Percentiles rank a stretch among this genome's conserved stretches.
These are phyloP conservation scores for Castanea mollissima DNA, from an alignment of 306 rosid species.

Conservation along the genomic window DNA sequence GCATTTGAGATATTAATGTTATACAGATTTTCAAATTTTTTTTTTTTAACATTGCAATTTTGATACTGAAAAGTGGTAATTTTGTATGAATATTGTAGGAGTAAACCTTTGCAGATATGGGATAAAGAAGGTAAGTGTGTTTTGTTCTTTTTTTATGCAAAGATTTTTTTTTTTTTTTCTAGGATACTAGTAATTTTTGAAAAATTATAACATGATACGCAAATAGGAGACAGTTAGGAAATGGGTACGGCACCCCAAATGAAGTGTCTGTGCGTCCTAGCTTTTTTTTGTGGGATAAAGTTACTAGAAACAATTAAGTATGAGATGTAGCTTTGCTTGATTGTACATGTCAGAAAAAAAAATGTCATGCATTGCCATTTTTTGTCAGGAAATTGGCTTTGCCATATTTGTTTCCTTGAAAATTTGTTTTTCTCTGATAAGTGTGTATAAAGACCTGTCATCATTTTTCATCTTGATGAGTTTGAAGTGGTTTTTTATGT, in stretches of 20 bases:
- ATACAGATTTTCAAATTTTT: not conserved
- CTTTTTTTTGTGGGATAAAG: not conserved
- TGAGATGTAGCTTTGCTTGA: not conserved
- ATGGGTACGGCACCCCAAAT: too few species aligned
- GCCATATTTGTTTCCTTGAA: not conserved
- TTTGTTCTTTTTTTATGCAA: not conserved
- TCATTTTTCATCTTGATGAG: not conserved
- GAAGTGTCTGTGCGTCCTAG: too few species aligned
- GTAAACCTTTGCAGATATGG: conserved; percentile 98
- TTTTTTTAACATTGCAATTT: not conserved
- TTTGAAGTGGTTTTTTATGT: not conserved
- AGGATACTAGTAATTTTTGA: too few species aligned
- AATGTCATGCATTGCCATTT: not conserved
- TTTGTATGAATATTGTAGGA: conserved; percentile 44
- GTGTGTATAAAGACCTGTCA: not conserved
- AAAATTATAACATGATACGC: too few species aligned
- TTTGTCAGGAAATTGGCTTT: not conserved
- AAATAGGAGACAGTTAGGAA: too few species aligned
- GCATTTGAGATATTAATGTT: not conserved
- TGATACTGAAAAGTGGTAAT: conserved; percentile 20
- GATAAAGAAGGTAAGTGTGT: conserved; percentile 82
- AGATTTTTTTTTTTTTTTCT: not conserved
- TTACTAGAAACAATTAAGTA: not conserved
- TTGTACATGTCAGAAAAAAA: not conserved
- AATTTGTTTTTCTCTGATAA: not conserved